A percentile compares a stretch with the other conserved stretches of the same genome.
These are phyloP conservation scores for Lojkania enalia DNA, from an alignment of 2,329 filamentous ascomycete species.

Conservation along the genomic window DNA sequence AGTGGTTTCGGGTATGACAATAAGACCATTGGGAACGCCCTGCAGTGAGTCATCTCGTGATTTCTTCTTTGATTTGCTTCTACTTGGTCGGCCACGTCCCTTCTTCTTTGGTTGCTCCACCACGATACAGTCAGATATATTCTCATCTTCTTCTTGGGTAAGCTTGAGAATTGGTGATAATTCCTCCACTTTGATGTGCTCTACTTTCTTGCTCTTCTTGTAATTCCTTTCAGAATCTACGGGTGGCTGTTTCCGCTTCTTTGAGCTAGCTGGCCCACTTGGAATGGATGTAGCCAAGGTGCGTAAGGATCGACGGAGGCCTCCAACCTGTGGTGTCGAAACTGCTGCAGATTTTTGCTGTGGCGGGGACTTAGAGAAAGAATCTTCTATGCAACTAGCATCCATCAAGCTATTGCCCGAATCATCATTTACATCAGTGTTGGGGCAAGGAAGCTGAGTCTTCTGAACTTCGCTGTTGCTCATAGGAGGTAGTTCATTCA, in stretches of 20 bases:
- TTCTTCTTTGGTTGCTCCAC: slow-evolving; percentile 20
- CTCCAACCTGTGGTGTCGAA: slow-evolving; percentile 9
- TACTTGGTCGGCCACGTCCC: slow-evolving; percentile 13
- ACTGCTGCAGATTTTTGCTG: neutral
- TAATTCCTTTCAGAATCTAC: slow-evolving; percentile 13
- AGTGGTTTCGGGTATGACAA: slow-evolving; percentile 19
- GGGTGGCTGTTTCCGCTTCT: slow-evolving; percentile 30
- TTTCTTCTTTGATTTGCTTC: slow-evolving; percentile 27
- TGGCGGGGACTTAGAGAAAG: slow-evolving; percentile 27
- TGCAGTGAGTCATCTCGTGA: neutral
- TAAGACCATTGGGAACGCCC: slow-evolving; percentile 2
- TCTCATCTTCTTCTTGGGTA: slow-evolving; percentile 30
- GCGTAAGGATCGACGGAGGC: slow-evolving; percentile 32
- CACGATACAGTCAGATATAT: slow-evolving; percentile 47
- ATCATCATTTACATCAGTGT: slow-evolving; percentile 8
- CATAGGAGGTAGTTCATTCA: slow-evolving; percentile 1
- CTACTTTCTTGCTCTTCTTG: slow-evolving; percentile 23
- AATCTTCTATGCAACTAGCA: slow-evolving; percentile 42
- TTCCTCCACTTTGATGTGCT: neutral
- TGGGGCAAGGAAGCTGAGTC: slow-evolving; percentile 17
- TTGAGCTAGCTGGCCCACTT: slow-evolving; percentile 16
- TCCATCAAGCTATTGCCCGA: slow-evolving; percentile 22
- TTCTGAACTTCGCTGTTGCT: slow-evolving; percentile 30
- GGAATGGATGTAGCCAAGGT: slow-evolving; percentile 27
- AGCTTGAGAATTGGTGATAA: neutral